Conservation (phyloP, 2,329 filamentous ascomycete genomes). For the Phoma sp. region DNA sequence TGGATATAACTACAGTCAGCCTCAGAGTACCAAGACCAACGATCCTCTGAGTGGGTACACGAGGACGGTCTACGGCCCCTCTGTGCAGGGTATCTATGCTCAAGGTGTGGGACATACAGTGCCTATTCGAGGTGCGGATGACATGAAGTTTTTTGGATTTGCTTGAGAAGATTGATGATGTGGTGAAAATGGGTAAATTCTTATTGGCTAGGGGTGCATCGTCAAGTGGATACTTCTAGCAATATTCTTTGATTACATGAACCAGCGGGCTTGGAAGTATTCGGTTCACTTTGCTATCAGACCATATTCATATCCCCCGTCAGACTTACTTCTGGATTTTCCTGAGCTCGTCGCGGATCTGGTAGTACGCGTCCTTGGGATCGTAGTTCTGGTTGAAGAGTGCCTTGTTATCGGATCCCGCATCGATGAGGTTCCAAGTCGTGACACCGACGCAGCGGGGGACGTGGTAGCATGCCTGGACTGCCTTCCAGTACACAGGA, state of each 20-base stretch:
- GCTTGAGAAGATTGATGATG: slow-evolving; percentile 5
- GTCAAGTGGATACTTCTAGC: too few relatives aligned
- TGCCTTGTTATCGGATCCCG: slow-evolving; percentile 47
- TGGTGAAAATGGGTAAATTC: too few relatives aligned
- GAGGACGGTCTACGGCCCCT: slow-evolving; percentile 38
- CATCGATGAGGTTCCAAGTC: slow-evolving; percentile 62
- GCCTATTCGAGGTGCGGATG: slow-evolving; percentile 40
- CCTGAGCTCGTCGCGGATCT: neutral
- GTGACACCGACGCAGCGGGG: slow-evolving; percentile 70
- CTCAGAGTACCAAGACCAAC: slow-evolving; percentile 37
- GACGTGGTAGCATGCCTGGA: slow-evolving; percentile 65
- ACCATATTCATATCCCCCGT: too few relatives aligned
- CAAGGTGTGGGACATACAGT: slow-evolving; percentile 45
- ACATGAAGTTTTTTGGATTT: slow-evolving; percentile 46
- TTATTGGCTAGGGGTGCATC: too few relatives aligned
- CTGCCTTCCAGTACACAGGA: slow-evolving; percentile 62
- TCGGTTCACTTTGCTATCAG: neutral
- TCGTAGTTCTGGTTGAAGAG: slow-evolving; percentile 54
- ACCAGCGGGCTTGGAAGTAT: neutral
- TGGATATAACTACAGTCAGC: slow-evolving; percentile 41
- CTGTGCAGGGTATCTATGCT: slow-evolving; percentile 46
- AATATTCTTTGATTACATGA: too few relatives aligned
- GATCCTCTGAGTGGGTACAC: slow-evolving; percentile 43
- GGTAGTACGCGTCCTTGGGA: slow-evolving; percentile 50
- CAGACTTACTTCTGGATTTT: neutral